Base-by-base conservation (phyloP, 345 rosid genomes). In the Bruguiera sexangula region DNA sequence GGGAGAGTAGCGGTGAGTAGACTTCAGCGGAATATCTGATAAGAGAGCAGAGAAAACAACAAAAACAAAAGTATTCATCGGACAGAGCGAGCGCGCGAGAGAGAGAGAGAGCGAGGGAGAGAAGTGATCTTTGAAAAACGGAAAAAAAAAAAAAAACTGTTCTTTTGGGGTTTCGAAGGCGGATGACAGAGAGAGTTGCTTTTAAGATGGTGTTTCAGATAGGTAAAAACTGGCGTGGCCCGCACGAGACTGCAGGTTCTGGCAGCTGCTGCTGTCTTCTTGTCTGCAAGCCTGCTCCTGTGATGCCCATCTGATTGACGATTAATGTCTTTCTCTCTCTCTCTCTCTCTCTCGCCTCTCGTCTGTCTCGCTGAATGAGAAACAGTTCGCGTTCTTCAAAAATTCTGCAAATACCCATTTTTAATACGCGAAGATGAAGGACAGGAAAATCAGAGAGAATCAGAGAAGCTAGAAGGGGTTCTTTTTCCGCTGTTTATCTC, bases 311-410 rank as follows among this genome's bases (percentile, higher is more conserved):
- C 37, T 34, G 37, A 34, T 34, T 8, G 37, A 7, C 39, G 57
- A 71, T 71, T 67, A 55, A 32, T 58, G 18, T 62, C 65, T 54
- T 48, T 56, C 3, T 19, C 48, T 32, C 51, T 62, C 52, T 62
- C 65, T 54, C 46, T 34, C 9, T 34, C 37, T 8, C 7, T 32
- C 8, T 34, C 37, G 1, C 9, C 48, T 20, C 18, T 46, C 48
- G 15, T 66, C 55, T 27, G 65, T 58, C n/a, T 73, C 72, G 51
- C 68, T 67, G 72, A 54, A 29, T 63, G 69, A 36, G 22, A 63
- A 56, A 30, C 24, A 31, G 43, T 9, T 58, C 73, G 63, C 69
- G 53, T 69, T 29, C 21, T 63, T 57, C 65, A 34, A 74, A 57
- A 69, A 27, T 46, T 68, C 65, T 56, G 57, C 72, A 51, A 53